Percentiles rank a stretch among this genome's conserved stretches.
Conservation (phyloP, 2,329 filamentous ascomycete genomes). For the Cordyceps fumosorosea region DNA sequence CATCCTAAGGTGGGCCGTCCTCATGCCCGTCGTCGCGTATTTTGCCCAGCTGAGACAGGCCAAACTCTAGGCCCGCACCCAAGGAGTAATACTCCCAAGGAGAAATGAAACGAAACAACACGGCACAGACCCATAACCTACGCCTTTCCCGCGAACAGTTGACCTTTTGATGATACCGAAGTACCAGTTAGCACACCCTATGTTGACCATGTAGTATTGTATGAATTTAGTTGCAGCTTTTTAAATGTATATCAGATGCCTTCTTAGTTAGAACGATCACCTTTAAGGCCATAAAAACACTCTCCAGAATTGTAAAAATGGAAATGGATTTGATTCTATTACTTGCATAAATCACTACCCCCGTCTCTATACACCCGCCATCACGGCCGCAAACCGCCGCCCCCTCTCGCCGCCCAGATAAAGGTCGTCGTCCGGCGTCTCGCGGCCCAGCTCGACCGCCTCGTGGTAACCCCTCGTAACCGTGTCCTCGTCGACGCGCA, state of each 20-base stretch:
- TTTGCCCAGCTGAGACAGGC: conserved; percentile 27
- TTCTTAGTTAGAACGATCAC: background rate
- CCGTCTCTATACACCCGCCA: conserved; percentile 20
- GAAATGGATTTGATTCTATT: background rate
- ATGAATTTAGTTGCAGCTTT: background rate
- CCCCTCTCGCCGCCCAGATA: conserved; percentile 55
- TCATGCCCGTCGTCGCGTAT: conserved; percentile 33
- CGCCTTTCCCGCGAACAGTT: background rate
- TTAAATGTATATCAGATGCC: background rate
- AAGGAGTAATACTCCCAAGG: conserved; percentile 10
- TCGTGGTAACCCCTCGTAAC: conserved; percentile 77
- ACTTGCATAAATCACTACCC: background rate
- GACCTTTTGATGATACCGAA: background rate
- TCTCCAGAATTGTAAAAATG: too few species aligned
- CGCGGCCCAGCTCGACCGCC: conserved; percentile 66
- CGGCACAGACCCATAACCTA: background rate
- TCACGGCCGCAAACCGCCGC: conserved; percentile 39
- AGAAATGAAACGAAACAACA: too few species aligned
- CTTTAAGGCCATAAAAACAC: background rate
- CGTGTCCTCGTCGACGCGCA: conserved; percentile 85
- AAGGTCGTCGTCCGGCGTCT: conserved; percentile 51
- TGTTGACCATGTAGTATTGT: background rate
- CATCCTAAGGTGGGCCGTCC: conserved; percentile 42
- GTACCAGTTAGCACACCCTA: background rate
- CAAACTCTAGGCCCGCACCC: conserved; percentile 26